These are phyloP conservation scores for Lachnellula hyalina DNA, from an alignment of 2,329 filamentous ascomycete species.

Conservation along the genomic window DNA sequence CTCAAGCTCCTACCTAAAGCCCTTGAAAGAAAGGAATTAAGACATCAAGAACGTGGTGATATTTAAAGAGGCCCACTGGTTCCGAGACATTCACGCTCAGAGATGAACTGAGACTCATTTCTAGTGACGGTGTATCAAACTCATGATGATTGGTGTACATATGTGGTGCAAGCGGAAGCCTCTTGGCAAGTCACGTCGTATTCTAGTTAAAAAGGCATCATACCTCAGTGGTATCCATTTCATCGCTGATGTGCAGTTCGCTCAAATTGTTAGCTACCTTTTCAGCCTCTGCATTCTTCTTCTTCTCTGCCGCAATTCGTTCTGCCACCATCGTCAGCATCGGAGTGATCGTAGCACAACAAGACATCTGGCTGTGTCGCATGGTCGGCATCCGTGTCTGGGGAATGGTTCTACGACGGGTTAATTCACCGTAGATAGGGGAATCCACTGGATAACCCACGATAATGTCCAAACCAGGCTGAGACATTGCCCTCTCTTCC, in stretches of 20 bases:
- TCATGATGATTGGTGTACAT: no score
- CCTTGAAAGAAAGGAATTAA: no score
- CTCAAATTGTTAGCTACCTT: background rate
- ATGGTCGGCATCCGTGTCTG: background rate
- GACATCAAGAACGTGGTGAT: no score
- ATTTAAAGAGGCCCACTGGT: no score
- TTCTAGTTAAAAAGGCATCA: background rate
- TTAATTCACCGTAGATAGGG: background rate
- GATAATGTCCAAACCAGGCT: background rate
- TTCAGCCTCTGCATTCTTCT: background rate
- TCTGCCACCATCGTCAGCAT: background rate
- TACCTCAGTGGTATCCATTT: background rate
- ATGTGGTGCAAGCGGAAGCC: no score
- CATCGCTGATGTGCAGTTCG: background rate
- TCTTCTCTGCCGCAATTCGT: background rate
- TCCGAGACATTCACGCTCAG: no score
- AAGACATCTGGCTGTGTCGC: background rate
- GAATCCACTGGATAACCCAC: background rate
- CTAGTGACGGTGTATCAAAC: no score
- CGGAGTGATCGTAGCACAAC: background rate
- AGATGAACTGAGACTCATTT: no score
- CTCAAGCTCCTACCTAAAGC: no score
- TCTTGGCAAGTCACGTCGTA: no score
- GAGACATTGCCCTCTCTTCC: background rate
- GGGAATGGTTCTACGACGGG: background rate